These are phyloP conservation scores for Pichia phayaonensis DNA, from an alignment of 805 yeast genomes.

Conservation along the genomic window DNA sequence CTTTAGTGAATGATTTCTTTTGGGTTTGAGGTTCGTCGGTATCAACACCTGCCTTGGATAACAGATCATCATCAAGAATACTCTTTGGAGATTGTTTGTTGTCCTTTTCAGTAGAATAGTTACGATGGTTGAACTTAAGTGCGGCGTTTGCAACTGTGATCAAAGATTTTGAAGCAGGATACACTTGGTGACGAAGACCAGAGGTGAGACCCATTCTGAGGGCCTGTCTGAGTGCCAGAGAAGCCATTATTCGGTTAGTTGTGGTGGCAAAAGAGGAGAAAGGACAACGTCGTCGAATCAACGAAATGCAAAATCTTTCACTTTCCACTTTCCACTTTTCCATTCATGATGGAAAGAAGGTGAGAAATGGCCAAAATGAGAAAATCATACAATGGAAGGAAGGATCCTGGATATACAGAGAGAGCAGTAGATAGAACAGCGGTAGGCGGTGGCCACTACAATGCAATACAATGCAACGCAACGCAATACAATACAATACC, in stretches of 20 bases:
- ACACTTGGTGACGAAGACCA: neutral
- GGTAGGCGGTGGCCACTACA: too few species aligned
- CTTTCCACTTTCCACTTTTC: neutral
- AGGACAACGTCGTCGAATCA: neutral
- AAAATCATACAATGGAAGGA: neutral
- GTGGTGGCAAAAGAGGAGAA: neutral
- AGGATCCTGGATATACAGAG: too few species aligned
- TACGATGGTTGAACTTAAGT: constrained; percentile 8
- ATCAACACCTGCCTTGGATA: constrained; percentile 81
- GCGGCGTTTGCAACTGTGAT: neutral
- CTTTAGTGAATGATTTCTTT: neutral
- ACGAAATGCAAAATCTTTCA: neutral
- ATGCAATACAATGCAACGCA: neutral
- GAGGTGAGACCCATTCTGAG: neutral
- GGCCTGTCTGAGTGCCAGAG: neutral
- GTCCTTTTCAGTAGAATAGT: constrained; percentile 19
- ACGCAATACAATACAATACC: neutral
- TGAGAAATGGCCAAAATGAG: neutral
- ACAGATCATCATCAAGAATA: constrained; percentile 71
- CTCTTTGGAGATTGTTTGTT: constrained; percentile 32
- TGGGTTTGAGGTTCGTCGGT: constrained; percentile 26
- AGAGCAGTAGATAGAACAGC: too few species aligned
- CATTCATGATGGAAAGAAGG: neutral
- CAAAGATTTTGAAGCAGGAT: neutral
- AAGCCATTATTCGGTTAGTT: neutral